phyloP scores from a whole-genome alignment of 2,329 filamentous ascomycete species.

The Fusarium citri region DNA sequence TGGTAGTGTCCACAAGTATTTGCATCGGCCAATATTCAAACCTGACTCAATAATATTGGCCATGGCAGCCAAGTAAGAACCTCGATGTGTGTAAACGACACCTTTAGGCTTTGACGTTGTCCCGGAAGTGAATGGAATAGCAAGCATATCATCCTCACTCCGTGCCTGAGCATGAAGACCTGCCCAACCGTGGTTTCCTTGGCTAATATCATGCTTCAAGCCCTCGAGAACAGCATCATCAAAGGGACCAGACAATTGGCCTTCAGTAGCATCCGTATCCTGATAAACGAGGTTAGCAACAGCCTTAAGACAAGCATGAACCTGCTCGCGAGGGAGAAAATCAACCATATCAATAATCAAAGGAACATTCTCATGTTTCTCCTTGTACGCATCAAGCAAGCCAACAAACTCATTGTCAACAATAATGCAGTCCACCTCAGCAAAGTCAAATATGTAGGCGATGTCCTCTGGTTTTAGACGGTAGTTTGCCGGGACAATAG shows the following conservation, averaged over 20 bases:
- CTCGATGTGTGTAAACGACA: slow-evolving; percentile 90
- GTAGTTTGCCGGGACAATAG: slow-evolving; percentile 76
- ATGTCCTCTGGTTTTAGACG: slow-evolving; percentile 85
- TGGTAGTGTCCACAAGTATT: slow-evolving; percentile 91
- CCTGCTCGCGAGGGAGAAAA: slow-evolving; percentile 3
- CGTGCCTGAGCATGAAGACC: slow-evolving; percentile 76
- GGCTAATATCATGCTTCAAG: slow-evolving; percentile 74
- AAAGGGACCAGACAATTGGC: slow-evolving; percentile 81
- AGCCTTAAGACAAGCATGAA: not conserved
- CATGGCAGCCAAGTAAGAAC: slow-evolving; percentile 84
- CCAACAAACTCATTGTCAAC: slow-evolving; percentile 83
- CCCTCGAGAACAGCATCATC: slow-evolving; percentile 87
- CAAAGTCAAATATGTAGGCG: slow-evolving; percentile 88
- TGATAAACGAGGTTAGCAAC: slow-evolving; percentile 50
- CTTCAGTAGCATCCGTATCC: slow-evolving; percentile 83
- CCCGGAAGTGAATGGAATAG: slow-evolving; percentile 92
- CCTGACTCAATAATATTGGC: slow-evolving; percentile 91
- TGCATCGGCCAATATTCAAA: slow-evolving; percentile 79
- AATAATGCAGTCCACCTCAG: slow-evolving; percentile 87
- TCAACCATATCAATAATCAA: slow-evolving; percentile 78
- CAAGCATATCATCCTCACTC: slow-evolving; percentile 84
- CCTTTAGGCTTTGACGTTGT: slow-evolving; percentile 94
- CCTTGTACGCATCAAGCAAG: slow-evolving; percentile 75
- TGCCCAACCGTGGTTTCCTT: slow-evolving; percentile 78
- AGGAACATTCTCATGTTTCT: slow-evolving; percentile 70